phyloP scores from a whole-genome alignment of 371 early-diverging fungal genomes.

The Saksenaea oblongispora region DNA sequence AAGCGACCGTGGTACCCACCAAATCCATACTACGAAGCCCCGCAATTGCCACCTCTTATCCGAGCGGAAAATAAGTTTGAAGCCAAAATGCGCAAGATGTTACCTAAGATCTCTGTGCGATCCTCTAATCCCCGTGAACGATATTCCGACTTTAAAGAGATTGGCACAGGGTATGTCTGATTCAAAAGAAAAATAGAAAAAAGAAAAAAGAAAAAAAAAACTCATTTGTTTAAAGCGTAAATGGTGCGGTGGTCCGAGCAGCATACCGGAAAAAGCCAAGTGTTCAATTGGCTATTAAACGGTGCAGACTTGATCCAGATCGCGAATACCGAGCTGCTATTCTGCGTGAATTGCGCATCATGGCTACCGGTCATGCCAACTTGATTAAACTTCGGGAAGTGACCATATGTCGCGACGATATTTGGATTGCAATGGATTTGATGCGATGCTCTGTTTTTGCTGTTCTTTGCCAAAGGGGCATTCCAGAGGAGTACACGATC shows the following conservation, averaged over 20 bases:
- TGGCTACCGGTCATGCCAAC: slow-evolving; percentile 46
- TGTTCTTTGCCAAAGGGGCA: slow-evolving; percentile 43
- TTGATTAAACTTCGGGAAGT: slow-evolving; percentile 46
- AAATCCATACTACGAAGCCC: slow-evolving; percentile 29
- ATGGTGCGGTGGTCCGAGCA: slow-evolving; percentile 47
- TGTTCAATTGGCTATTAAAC: slow-evolving; percentile 45
- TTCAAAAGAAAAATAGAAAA: not conserved
- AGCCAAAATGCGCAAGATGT: slow-evolving; percentile 25
- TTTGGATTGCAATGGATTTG: slow-evolving; percentile 52
- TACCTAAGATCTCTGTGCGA: slow-evolving; percentile 35
- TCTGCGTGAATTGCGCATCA: slow-evolving; percentile 45
- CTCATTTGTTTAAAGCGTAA: slow-evolving; percentile 27
- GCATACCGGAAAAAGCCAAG: slow-evolving; percentile 33
- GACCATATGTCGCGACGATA: slow-evolving; percentile 37
- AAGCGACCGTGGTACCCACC: slow-evolving; percentile 42
- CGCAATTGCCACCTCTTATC: slow-evolving; percentile 27
- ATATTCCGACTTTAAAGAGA: slow-evolving; percentile 39
- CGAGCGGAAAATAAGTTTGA: slow-evolving; percentile 31
- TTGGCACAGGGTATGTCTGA: slow-evolving; percentile 40
- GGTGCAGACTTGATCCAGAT: slow-evolving; percentile 45
- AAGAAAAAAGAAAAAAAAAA: not conserved
- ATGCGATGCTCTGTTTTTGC: slow-evolving; percentile 52
- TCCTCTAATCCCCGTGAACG: slow-evolving; percentile 37
- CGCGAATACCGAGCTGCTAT: slow-evolving; percentile 48
- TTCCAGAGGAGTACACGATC: slow-evolving; percentile 45